A percentile compares a stretch with the other conserved stretches of the same genome.
phyloP scores from a whole-genome alignment of 176 grass and related monocot genomes.

The Echinochloa phyllopogon region DNA sequence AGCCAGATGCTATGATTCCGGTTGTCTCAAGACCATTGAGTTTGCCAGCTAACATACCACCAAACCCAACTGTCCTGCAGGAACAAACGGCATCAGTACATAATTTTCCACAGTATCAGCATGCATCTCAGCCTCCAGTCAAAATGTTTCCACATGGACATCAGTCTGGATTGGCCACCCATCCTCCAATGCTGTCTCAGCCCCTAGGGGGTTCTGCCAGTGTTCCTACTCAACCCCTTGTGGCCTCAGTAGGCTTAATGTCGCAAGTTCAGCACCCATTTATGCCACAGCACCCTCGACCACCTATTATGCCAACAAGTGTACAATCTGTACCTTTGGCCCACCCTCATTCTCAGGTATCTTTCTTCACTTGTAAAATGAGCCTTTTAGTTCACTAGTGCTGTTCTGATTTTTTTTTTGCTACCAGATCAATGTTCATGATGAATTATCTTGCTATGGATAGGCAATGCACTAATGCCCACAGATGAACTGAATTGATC shows the following conservation, averaged over 20 bases:
- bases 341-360: constrained; percentile 71
- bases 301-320: constrained; percentile 48
- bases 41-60: constrained; percentile 35
- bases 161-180: constrained; percentile 33
- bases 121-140: constrained; percentile 42
- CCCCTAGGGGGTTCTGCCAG: constrained; percentile 52
- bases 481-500: constrained; percentile 3
- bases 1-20: constrained; percentile 52
- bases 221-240: constrained; percentile 50
- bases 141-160: constrained; percentile 54
- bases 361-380: constrained; percentile 28
- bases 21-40: constrained; percentile 44
- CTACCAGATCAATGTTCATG: constrained; percentile 17
- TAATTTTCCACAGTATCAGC: constrained; percentile 64
- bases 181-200: constrained; percentile 52
- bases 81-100: constrained; percentile 44
- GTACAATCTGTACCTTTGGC: constrained; percentile 55
- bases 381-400: constrained; percentile 16
- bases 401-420: background rate
- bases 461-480: background rate
- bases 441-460: constrained; percentile 6
- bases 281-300: constrained; percentile 52
- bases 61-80: constrained; percentile 55
- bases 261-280: constrained; percentile 59
- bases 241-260: constrained; percentile 58